Percentiles rank a stretch among this genome's conserved stretches.
Evolutionary conservation across 768 basidiomycete genomes (phyloP).

Genomic region (Artomyces pyxidatus): DNA sequence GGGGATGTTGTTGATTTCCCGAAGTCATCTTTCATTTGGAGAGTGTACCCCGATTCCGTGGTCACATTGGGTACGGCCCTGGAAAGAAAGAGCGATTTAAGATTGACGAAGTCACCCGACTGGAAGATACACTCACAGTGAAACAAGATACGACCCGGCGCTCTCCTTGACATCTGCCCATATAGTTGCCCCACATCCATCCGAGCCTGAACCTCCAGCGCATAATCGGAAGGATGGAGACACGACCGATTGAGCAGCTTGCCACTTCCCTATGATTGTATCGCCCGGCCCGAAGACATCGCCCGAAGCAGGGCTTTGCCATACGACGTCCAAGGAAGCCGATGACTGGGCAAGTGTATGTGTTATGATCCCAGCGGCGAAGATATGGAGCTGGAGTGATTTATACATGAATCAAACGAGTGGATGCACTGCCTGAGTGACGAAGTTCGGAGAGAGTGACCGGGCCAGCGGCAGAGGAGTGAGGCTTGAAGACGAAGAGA

Average conservation of each 20-base stretch:
- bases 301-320: conserved; percentile 23
- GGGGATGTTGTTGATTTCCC: conserved; percentile 22
- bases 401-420: not conserved
- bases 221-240: conserved; percentile 31
- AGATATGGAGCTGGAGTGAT: not conserved
- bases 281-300: conserved; percentile 23
- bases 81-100: conserved; percentile 5
- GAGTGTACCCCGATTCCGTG: conserved; percentile 17
- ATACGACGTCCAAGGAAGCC: conserved; percentile 16
- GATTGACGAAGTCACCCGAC: not conserved
- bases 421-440: not conserved
- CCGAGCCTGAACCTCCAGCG: conserved; percentile 6
- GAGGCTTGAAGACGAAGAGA: not conserved
- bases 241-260: conserved; percentile 16
- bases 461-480: not conserved
- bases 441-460: not conserved
- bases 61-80: conserved; percentile 21
- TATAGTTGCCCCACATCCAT: conserved; percentile 19
- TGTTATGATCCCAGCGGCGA: not conserved
- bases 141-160: conserved; percentile 20
- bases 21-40: conserved; percentile 24
- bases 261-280: conserved; percentile 26
- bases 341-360: not conserved
- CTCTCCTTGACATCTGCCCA: conserved; percentile 22
- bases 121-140: conserved; percentile 18